Evolutionary conservation across 305 asterid species (phyloP).

Genomic region (Petunia hybrid): DNA sequence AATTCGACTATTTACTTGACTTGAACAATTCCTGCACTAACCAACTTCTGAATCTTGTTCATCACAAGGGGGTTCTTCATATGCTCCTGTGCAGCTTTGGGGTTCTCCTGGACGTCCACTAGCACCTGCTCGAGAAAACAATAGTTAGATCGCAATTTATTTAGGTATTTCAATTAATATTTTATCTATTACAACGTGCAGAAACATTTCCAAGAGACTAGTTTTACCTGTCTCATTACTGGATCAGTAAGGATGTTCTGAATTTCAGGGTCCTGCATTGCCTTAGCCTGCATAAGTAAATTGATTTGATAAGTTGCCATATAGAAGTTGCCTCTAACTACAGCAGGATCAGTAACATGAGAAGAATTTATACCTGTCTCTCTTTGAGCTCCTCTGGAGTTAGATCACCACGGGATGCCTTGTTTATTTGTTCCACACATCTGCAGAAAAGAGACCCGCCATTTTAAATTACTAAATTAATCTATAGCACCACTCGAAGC

Average conservation of each 20-base stretch:
- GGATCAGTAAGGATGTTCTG: constrained; percentile 79
- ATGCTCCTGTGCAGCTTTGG: constrained; percentile 66
- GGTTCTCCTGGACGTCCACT: constrained; percentile 73
- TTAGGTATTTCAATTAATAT: neutral
- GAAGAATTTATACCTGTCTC: constrained; percentile 70
- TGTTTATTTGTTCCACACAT: constrained; percentile 80
- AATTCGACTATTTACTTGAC: constrained; percentile 41
- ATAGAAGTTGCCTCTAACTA: neutral
- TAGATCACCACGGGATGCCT: constrained; percentile 90
- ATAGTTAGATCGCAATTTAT: neutral
- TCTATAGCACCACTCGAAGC: neutral
- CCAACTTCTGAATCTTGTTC: constrained; percentile 73
- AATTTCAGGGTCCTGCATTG: constrained; percentile 81
- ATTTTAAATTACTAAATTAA: neutral
- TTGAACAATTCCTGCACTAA: constrained; percentile 79
- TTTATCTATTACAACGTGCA: neutral
- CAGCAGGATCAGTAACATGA: neutral
- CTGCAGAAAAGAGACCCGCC: constrained; percentile 43
- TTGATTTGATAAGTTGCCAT: neutral
- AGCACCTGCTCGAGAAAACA: constrained; percentile 50
- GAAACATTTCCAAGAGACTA: neutral
- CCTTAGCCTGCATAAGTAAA: constrained; percentile 59
- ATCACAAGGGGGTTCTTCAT: constrained; percentile 73
- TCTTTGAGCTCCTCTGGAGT: constrained; percentile 93
- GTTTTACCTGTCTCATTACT: constrained; percentile 75